A percentile compares a stretch with the other conserved stretches of the same genome.
phyloP scores from a whole-genome alignment of 2,329 filamentous ascomycete species.

The Diaporthe aspalathi region DNA sequence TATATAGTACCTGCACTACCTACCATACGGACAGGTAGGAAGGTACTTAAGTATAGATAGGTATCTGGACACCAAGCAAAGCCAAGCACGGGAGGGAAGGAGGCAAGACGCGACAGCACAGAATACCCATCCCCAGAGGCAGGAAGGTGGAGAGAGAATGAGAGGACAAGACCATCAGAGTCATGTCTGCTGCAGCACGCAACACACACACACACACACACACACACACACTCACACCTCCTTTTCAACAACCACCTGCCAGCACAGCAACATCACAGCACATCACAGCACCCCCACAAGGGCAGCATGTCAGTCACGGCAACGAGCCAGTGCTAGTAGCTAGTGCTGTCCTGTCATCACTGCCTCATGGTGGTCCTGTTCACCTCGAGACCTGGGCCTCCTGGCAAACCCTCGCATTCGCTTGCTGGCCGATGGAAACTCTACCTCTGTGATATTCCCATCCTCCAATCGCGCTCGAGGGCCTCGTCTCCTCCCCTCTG shows the following conservation, averaged over 20 bases:
- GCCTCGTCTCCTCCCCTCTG: not conserved
- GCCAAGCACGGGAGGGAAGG: no score
- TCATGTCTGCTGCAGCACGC: not conserved
- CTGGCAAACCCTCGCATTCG: slow-evolving; percentile 19
- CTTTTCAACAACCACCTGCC: not conserved
- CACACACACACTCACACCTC: no score
- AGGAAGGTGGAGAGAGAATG: not conserved
- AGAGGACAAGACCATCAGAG: slow-evolving; percentile 3
- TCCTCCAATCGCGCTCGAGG: slow-evolving; percentile 5
- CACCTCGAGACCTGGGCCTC: not conserved
- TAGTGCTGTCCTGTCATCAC: slow-evolving; percentile 13
- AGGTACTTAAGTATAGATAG: no score
- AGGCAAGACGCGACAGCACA: no score
- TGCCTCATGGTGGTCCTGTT: not conserved
- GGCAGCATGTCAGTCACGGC: no score
- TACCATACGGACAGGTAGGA: not conserved
- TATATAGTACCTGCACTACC: no score
- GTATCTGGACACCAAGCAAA: no score
- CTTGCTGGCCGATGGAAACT: slow-evolving; percentile 17
- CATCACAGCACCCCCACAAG: not conserved
- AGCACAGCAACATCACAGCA: not conserved
- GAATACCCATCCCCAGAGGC: no score
- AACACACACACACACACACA: not conserved
- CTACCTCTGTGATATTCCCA: not conserved
- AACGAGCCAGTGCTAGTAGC: slow-evolving; percentile 19